These are phyloP conservation scores for Athelia sp. DNA, from an alignment of 1,284 basidiomycete genomes.

Conservation along the genomic window DNA sequence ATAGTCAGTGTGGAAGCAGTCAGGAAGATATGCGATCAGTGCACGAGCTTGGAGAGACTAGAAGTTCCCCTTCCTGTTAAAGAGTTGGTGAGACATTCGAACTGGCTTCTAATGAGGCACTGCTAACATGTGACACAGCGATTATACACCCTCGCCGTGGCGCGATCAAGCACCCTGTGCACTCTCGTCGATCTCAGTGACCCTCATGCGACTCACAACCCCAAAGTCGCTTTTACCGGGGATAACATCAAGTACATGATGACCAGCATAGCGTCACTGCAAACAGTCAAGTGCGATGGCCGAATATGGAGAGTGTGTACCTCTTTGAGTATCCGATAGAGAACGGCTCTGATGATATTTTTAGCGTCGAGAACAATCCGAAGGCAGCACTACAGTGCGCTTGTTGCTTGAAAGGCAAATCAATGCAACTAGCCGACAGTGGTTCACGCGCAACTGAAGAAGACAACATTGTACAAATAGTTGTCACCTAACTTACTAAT, in stretches of 20 bases:
- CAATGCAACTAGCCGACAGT: neutral
- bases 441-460: conserved; percentile 1
- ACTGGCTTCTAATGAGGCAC: too few species aligned
- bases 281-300: conserved; percentile 45
- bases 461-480: neutral
- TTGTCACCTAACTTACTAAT: neutral
- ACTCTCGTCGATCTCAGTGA: conserved; percentile 45
- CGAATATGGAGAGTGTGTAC: conserved; percentile 54
- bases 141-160: conserved; percentile 29
- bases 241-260: conserved; percentile 41
- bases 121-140: conserved; percentile 14
- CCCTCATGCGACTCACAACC: conserved; percentile 37
- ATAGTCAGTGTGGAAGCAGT: conserved; percentile 33
- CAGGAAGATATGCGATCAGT: conserved; percentile 34
- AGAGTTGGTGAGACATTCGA: conserved; percentile 49
- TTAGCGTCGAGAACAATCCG: conserved; percentile 1
- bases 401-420: neutral
- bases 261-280: conserved; percentile 32
- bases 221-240: conserved; percentile 34
- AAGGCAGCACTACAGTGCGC: conserved; percentile 1
- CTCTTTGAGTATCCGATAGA: neutral
- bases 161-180: conserved; percentile 33
- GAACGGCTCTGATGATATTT: neutral
- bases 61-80: conserved; percentile 44
- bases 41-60: conserved; percentile 43